Base-by-base conservation (phyloP, 1,284 basidiomycete species). In the Ustilago sp. region DNA sequence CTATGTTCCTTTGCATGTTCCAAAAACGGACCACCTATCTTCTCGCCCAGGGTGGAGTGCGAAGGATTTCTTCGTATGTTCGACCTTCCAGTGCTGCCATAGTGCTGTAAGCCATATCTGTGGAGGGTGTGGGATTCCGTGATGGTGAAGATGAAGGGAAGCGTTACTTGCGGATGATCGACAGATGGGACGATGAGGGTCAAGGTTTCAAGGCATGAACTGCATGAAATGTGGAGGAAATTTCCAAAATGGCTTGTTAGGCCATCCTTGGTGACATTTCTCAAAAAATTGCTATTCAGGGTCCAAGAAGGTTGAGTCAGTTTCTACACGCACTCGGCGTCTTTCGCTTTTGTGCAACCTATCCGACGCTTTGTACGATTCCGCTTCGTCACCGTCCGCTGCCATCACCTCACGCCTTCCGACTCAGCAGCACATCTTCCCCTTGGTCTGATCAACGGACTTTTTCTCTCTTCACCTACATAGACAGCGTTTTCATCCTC, bases 31-130 rank as follows among this genome's bases (percentile, higher is more conserved):
- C 60, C 73, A 1, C 68, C 73, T 6, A 75, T 15, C 17, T 43
- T 39, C 43, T 71, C 38, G 9, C 64, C 73, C 28, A 68, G 38
- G 69, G 47, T 7, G 56, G 47, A 9, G 57, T 57, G 13, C 69
- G 64, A n/a, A 72, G 52, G 52, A 72, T 63, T 23, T 72, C 63
- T 32, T 72, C 63, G 28, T 67, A 72, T 15, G 69, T 67, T 19
- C 57, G 41, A 8, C 57, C 64, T n/a, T 50, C 50, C 3, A 72
- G 60, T 15, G 38, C 50, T 6, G 69, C 56, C 39, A 48, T 53
- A 9, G 56, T 23, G 1, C 52, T 57, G 12, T 35, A 8, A 4
- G 48, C 23, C 48, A 50, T 50, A 3, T 45, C 23, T 7, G 1
- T 5, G 13, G 11, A 19, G 28, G 23, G 1, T 50, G 28, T n/a